These are phyloP conservation scores for Xenoacremonium recifei DNA, from an alignment of 2,329 filamentous ascomycete species.

Conservation along the genomic window DNA sequence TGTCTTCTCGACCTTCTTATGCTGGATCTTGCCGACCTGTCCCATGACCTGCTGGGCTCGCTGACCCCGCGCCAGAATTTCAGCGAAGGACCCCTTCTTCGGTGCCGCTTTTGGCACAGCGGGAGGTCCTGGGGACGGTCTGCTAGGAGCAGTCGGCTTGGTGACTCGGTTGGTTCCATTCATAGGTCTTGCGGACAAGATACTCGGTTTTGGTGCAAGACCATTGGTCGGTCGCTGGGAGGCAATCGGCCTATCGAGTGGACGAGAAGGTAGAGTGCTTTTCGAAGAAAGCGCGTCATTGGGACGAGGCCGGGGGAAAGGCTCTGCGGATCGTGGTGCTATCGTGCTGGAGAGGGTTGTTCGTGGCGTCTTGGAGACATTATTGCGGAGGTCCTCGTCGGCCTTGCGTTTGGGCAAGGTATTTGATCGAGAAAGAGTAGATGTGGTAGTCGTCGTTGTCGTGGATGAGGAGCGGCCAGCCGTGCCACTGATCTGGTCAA, in stretches of 20 bases:
- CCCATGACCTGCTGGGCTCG: conserved; percentile 60
- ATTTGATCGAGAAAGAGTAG: conserved; percentile 25
- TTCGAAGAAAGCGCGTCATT: conserved; percentile 14
- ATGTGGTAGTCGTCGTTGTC: conserved; percentile 31
- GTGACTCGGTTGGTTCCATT: conserved; percentile 22
- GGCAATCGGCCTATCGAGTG: conserved; percentile 23
- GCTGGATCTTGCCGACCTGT: conserved; percentile 70
- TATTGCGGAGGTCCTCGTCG: conserved; percentile 45
- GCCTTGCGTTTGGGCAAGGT: conserved; percentile 55
- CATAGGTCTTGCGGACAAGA: conserved; percentile 25
- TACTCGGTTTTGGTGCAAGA: conserved; percentile 12
- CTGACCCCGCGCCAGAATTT: conserved; percentile 71
- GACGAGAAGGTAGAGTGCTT: conserved; percentile 19
- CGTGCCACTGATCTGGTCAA: conserved; percentile 59
- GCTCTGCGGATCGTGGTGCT: conserved; percentile 17
- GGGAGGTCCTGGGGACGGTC: conserved; percentile 23
- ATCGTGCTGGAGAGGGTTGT: conserved; percentile 22
- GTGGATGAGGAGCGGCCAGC: conserved; percentile 36
- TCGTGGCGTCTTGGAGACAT: conserved; percentile 43
- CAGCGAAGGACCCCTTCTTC: conserved; percentile 72
- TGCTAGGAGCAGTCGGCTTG: conserved; percentile 22
- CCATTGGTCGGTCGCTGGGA: conserved; percentile 21
- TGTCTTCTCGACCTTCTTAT: conserved; percentile 69
- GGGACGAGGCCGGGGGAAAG: conserved; percentile 10
- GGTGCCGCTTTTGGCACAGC: conserved; percentile 47